A percentile compares a stretch with the other conserved stretches of the same genome.
Conservation (phyloP, 2,329 filamentous ascomycete genomes). For the Phaeosphaeriaceae sp. region DNA sequence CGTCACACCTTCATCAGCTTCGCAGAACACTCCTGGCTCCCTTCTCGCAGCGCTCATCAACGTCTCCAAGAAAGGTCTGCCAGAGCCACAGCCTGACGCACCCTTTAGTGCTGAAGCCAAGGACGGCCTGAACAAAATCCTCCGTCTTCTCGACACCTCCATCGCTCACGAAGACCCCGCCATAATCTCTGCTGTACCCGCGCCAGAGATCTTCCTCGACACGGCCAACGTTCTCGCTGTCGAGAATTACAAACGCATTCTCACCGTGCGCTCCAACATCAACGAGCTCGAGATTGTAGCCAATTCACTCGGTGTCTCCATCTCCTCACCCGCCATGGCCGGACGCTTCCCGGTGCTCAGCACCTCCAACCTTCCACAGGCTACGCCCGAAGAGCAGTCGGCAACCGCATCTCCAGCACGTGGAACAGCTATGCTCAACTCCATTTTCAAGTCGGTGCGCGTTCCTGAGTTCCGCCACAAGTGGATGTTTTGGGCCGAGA, state of each 20-base stretch:
- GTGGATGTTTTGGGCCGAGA: constrained; percentile 62
- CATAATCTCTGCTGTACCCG: background rate
- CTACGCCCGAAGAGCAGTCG: constrained; percentile 65
- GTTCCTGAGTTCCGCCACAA: constrained; percentile 59
- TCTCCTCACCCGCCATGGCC: constrained; percentile 28
- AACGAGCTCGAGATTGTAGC: constrained; percentile 17
- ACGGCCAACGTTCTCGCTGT: constrained; percentile 28
- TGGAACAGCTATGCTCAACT: constrained; percentile 73
- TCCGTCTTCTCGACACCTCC: constrained; percentile 22
- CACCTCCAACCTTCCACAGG: constrained; percentile 61
- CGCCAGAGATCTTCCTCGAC: constrained; percentile 13
- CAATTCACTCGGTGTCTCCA: constrained; percentile 12
- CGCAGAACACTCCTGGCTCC: constrained; percentile 14
- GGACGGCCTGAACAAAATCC: constrained; percentile 19
- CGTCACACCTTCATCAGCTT: constrained; percentile 4
- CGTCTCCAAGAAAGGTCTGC: constrained; percentile 15
- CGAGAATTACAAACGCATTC: constrained; percentile 28
- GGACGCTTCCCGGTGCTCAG: constrained; percentile 43
- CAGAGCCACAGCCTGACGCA: constrained; percentile 6
- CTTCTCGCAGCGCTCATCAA: constrained; percentile 26
- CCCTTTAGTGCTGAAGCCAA: constrained; percentile 23
- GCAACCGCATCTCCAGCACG: constrained; percentile 74
- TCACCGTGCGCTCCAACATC: constrained; percentile 17
- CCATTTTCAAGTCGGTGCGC: constrained; percentile 54
- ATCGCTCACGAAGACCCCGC: constrained; percentile 4